Evolutionary conservation across 129 eudicot species (phyloP).

Genomic region (Daucus carota): DH1_v3.0 NC_030387.2:41514001-41514500

Average conservation of each 20-base stretch:
- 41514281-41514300: background rate
- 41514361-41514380: background rate
- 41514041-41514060: slow-evolving; percentile 1
- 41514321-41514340: background rate
- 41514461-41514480: too few relatives aligned
- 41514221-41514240: background rate
- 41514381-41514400: background rate
- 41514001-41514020: background rate
- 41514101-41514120: slow-evolving; percentile 94
- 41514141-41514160: slow-evolving; percentile 1
- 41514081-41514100: slow-evolving; percentile 85
- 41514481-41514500: too few relatives aligned
- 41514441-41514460: too few relatives aligned
- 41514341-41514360: background rate
- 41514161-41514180: background rate
- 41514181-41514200: background rate
- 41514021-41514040: background rate
- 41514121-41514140: slow-evolving; percentile 46
- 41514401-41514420: too few relatives aligned
- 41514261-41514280: background rate
- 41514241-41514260: background rate
- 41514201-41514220: background rate
- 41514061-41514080: slow-evolving; percentile 65
- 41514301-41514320: background rate
- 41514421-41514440: too few relatives aligned